phyloP scores from a whole-genome alignment of 805 yeast genomes.

The Hanseniaspora valbyensis region DNA sequence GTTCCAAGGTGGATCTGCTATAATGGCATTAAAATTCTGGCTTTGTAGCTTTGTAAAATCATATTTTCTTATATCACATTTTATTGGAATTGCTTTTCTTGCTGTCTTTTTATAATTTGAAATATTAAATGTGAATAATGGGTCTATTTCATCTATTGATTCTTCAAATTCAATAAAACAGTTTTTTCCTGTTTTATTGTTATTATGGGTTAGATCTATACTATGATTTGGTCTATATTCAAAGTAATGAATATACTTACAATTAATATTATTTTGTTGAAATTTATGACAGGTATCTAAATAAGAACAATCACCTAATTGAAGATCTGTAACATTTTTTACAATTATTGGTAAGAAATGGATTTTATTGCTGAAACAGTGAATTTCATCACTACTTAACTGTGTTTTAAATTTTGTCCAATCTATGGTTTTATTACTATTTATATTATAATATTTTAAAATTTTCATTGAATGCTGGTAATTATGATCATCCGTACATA shows the following conservation, averaged over 20 bases:
- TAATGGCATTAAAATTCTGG: constrained; percentile 52
- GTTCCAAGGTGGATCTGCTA: constrained; percentile 96
- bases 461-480: constrained; percentile 24
- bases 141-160: constrained; percentile 7
- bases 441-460: constrained; percentile 22
- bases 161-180: constrained; percentile 18
- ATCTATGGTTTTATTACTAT: constrained; percentile 5
- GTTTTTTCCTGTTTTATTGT: constrained; percentile 19
- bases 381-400: constrained; percentile 23
- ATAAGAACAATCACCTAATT: constrained; percentile 84
- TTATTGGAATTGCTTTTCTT: constrained; percentile 71
- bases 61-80: constrained; percentile 66
- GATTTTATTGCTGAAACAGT: constrained; percentile 31
- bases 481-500: constrained; percentile 23
- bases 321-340: constrained; percentile 52
- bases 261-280: constrained; percentile 34
- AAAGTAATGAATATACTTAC: constrained; percentile 72
- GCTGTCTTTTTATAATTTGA: constrained; percentile 14
- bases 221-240: constrained; percentile 29
- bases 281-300: constrained; percentile 87
- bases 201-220: constrained; percentile 23
- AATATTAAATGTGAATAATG: constrained; percentile 9
- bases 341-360: constrained; percentile 44
- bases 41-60: constrained; percentile 65
- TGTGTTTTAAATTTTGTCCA: constrained; percentile 16